A percentile compares a stretch with the other conserved stretches of the same genome.
Evolutionary conservation across 768 basidiomycete genomes (phyloP).

Genomic region (Xerocomellus chrysenteron): DNA sequence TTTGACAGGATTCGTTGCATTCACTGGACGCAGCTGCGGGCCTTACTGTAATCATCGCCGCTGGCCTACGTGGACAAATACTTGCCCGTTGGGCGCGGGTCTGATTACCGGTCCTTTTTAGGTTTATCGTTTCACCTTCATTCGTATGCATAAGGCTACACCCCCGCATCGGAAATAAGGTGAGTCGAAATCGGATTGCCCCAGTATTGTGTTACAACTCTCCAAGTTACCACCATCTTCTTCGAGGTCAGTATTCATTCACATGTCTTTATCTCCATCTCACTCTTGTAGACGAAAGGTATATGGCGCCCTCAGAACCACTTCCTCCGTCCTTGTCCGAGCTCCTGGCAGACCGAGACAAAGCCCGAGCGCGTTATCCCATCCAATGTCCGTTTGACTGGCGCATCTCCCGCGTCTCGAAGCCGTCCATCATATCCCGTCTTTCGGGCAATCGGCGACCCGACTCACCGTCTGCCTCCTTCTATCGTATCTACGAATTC

Average conservation of each 20-base stretch:
- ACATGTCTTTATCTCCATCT: neutral
- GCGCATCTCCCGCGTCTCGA: slow-evolving; percentile 2
- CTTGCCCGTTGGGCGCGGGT: no score
- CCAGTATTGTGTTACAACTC: no score
- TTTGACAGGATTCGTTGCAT: no score
- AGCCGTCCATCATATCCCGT: neutral
- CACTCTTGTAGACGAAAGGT: neutral
- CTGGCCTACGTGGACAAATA: no score
- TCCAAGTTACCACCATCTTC: no score
- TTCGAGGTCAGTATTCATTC: no score
- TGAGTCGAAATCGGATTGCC: no score
- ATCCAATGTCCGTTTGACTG: slow-evolving; percentile 1
- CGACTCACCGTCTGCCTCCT: slow-evolving; percentile 4
- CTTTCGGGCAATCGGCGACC: neutral
- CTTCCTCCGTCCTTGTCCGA: slow-evolving; percentile 4
- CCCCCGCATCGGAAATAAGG: no score
- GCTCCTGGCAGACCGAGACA: neutral
- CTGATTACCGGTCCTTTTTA: no score
- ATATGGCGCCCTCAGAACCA: neutral
- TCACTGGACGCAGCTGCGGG: neutral
- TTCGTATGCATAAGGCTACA: no score
- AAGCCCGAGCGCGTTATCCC: neutral
- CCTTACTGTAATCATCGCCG: no score
- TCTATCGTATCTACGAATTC: slow-evolving; percentile 12
- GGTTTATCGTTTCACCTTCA: no score